Evolutionary conservation across 805 yeast genomes (phyloP).

Genomic region (Vanderwaltozyma tropicalis): DNA sequence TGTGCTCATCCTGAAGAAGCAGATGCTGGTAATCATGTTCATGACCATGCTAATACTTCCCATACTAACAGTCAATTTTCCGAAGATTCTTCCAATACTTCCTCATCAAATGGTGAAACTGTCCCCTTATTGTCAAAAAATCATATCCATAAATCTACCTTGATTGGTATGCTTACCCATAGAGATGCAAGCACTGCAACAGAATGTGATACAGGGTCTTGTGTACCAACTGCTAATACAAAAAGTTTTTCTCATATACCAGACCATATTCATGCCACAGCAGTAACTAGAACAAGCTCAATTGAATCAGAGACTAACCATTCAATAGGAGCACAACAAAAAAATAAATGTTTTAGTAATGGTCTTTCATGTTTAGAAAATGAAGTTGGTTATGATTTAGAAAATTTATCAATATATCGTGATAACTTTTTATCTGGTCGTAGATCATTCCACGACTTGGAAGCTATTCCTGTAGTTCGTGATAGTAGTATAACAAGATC

Average conservation of each 20-base stretch:
- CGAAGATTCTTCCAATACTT: conserved; percentile 7
- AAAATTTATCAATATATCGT: conserved; percentile 26
- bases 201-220: conserved; percentile 6
- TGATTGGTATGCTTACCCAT: conserved; percentile 11
- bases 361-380: conserved; percentile 25
- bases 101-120: conserved; percentile 1
- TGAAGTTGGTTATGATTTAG: conserved; percentile 28
- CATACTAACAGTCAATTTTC: neutral
- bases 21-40: conserved; percentile 10
- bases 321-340: neutral
- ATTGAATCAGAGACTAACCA: neutral
- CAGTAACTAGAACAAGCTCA: neutral
- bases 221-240: conserved; percentile 10
- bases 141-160: conserved; percentile 6
- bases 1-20: conserved; percentile 51
- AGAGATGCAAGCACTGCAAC: conserved; percentile 4
- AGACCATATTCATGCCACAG: neutral
- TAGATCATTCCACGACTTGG: neutral
- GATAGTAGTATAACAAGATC: neutral
- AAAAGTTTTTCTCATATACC: conserved; percentile 10
- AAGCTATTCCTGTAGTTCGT: conserved; percentile 2
- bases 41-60: conserved; percentile 6
- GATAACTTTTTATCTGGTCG: conserved; percentile 17
- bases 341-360: neutral
- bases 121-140: neutral